Evolutionary conservation across 768 basidiomycete genomes (phyloP), one percentile per base, ranked within the genome.

Genomic region (Auriscalpium orientale): DNA sequence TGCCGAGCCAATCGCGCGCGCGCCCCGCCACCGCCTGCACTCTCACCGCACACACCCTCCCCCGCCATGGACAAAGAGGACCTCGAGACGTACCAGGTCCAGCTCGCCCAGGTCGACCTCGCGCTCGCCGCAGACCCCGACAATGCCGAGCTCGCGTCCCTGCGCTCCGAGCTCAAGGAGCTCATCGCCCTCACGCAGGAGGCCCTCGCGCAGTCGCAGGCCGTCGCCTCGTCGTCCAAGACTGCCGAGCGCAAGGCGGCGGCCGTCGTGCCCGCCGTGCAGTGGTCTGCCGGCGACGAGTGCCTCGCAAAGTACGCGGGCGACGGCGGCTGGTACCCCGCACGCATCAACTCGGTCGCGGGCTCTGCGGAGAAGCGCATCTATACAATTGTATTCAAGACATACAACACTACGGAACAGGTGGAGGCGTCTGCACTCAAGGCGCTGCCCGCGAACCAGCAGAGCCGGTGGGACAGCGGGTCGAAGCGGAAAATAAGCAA

Each of bases 301-400:
- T 89, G 88, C 65, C 74, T 91, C 28, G 90, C 90, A 28, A 89
- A 88, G 70, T 94, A 91, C 72, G 87, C 89, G 9, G 81, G 79
- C 40, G 93, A 95, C 70, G 86, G 87, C 45, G 74, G 76, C 58
- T 94, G 87, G 84, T 95, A 95, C 68, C 88, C 93, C 44, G 93
- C 91, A 43, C 83, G 90, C 28, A 90, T 95, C 72, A 88, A 85
- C 18, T 86, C 84, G 48, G 78, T 95, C 51, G 88, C 89, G 56
- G 92, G 92, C 46, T 84, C 89, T 28, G 72, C 80, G 54, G 87
- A 90, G 55, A 89, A 91, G 65, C 81, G 85, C 15, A 86, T 89
- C 56, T 95, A 89, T 75, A 91, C 85, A 68, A 87, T 95, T 65
- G 79, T 93, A 37, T 95, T 93, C 79, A 89, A 90, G 67, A 89